Evolutionary conservation across 192 early-diverging fungal species (phyloP), one percentile per base, ranked within the genome.

Genomic region (Coemansia sp.): DNA sequence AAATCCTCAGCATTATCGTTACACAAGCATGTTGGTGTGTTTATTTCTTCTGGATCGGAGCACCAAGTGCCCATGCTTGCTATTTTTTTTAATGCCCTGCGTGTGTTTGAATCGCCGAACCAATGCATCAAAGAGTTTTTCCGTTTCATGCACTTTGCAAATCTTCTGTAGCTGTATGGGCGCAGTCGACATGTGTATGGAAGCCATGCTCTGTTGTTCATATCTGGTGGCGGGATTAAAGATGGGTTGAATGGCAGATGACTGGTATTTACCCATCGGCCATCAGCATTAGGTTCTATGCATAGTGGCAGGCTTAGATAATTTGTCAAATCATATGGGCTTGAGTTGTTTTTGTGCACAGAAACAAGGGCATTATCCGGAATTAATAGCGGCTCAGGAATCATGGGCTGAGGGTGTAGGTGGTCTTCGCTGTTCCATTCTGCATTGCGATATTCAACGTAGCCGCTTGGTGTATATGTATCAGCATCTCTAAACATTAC

Each of bases 91-190:
- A 83, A 23, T 21, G 82, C 67, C 18, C 82, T 44, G n/a, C 82
- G 60, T 5, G 65, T 66, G 47, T 83, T 81, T 23, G 82, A 83
- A 46, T 83, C 82, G 16, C 82, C 82, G 21, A 67, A 83, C 54
- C 72, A 65, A 33, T 81, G 75, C 5, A 81, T 32, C 4, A 58
- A 18, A 10, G 74, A 65, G 42, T 81, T 76, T 45, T 45, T 57
- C 10, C 62, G 44, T 1, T 58, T 43, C 12, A 81, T 29, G 46
- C 82, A 83, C 8, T 63, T 48, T 10, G 64, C 60, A 54, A 76
- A 83, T 4, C 66, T 56, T 16, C 35, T 46, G 33, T 83, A 79
- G 10, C 64, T 21, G 8, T 64, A 32, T 21, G 50, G 63, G 1
- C 64, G 58, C 29, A 75, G 55, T 5, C 75, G 67, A 30, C 82